phyloP scores from a whole-genome alignment of 345 rosid genomes.

The Salix caprea region DNA sequence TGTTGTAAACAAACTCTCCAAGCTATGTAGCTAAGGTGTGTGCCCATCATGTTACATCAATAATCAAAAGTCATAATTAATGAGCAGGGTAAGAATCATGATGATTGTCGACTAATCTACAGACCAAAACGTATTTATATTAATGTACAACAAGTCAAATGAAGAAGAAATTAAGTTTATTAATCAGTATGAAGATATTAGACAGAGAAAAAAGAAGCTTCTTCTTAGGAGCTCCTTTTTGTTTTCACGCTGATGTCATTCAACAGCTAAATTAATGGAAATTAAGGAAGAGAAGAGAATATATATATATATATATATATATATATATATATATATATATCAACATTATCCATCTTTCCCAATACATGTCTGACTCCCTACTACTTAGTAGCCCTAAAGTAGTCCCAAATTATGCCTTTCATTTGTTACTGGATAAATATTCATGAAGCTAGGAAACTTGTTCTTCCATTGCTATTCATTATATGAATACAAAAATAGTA shows the following conservation, averaged over 20 bases:
- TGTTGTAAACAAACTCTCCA: not conserved
- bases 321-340: not conserved
- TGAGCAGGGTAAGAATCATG: constrained; percentile 11
- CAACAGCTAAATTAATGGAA: constrained; percentile 18
- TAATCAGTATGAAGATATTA: not conserved
- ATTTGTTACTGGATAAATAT: not conserved
- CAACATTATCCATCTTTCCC: constrained; percentile 9
- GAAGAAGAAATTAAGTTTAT: constrained; percentile 10
- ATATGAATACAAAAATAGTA: not conserved
- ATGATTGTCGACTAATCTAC: constrained; percentile 2
- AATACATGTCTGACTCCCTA: not conserved
- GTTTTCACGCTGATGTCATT: constrained; percentile 38
- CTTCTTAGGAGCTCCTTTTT: constrained; percentile 34
- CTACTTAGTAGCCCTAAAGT: not conserved
- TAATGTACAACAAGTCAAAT: constrained; percentile 19
- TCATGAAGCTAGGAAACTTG: constrained; percentile 23
- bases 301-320: not conserved
- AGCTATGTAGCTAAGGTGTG: not conserved
- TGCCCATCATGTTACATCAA: too few species aligned
- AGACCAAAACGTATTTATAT: not conserved
- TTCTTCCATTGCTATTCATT: constrained; percentile 6
- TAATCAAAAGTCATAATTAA: not conserved
- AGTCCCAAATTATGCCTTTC: constrained; percentile 1
- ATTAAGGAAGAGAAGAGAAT: not conserved
- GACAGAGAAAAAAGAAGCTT: constrained; percentile 3